Conservation (phyloP, 2,329 filamentous ascomycete species). For the Colletotrichum liaoningense region DNA sequence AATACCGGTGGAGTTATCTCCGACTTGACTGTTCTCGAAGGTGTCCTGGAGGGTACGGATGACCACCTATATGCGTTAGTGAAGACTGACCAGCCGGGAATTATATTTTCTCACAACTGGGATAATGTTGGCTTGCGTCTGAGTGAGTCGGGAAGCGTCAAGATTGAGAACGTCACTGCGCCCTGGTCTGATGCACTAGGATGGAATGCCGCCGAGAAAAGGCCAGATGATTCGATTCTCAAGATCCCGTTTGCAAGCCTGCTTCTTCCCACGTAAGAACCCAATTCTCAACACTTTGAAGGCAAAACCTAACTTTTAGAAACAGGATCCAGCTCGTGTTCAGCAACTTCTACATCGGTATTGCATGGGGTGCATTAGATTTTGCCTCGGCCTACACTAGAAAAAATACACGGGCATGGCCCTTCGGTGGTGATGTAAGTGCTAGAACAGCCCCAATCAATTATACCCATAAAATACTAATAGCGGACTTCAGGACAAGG, state of each 20-base stretch:
- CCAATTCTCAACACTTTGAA: background rate
- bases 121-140: conserved; percentile 72
- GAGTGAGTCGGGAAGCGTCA: conserved; percentile 72
- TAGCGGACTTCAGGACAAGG: conserved; percentile 56
- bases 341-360: conserved; percentile 74
- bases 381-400: conserved; percentile 67
- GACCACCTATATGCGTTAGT: conserved; percentile 74
- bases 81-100: conserved; percentile 66
- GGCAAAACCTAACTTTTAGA: background rate
- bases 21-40: conserved; percentile 74
- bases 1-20: conserved; percentile 76
- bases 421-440: conserved; percentile 69
- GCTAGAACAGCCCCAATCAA: fast-evolving
- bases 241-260: conserved; percentile 65
- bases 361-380: conserved; percentile 68
- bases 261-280: conserved; percentile 66
- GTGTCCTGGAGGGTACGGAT: conserved; percentile 66
- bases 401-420: conserved; percentile 70
- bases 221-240: conserved; percentile 61
- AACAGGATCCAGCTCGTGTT: conserved; percentile 73
- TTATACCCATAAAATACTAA: background rate
- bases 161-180: conserved; percentile 66
- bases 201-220: conserved; percentile 64
- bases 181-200: conserved; percentile 73
- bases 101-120: conserved; percentile 72